Evolutionary conservation across 352 stramenopile genomes (phyloP).

Genomic region (Pythium utonaiense): DNA sequence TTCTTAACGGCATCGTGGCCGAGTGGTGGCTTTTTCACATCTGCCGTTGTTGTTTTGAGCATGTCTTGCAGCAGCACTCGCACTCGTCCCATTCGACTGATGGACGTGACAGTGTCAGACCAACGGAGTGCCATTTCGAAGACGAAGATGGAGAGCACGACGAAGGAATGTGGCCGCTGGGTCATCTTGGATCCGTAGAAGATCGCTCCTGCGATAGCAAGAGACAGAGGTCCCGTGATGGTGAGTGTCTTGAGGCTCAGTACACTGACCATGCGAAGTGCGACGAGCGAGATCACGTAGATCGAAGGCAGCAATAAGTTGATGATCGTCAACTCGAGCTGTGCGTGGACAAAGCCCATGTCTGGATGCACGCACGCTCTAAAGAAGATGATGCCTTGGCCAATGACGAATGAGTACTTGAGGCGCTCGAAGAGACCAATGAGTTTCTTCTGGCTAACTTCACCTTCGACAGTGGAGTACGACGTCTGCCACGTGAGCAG

Average conservation of each 20-base stretch:
- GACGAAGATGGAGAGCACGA: conserved; percentile 73
- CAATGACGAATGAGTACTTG: conserved; percentile 80
- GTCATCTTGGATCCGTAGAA: conserved; percentile 74
- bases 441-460: conserved; percentile 64
- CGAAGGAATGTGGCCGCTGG: conserved; percentile 67
- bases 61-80: conserved; percentile 56
- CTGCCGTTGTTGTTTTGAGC: conserved; percentile 47
- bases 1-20: conserved; percentile 57
- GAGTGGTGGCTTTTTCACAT: conserved; percentile 37
- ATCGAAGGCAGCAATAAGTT: conserved; percentile 83
- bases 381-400: conserved; percentile 76
- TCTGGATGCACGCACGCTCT: conserved; percentile 71
- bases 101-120: conserved; percentile 42
- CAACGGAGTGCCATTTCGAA: conserved; percentile 65
- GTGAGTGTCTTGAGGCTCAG: conserved; percentile 44
- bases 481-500: conserved; percentile 60
- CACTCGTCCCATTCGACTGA: conserved; percentile 45
- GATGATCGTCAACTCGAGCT: conserved; percentile 87
- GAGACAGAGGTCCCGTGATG: conserved; percentile 50
- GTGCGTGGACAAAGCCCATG: conserved; percentile 86
- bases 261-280: conserved; percentile 66
- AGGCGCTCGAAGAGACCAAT: conserved; percentile 70
- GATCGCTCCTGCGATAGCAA: conserved; percentile 45
- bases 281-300: conserved; percentile 82
- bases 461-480: conserved; percentile 44